Percentiles rank a stretch among this genome's conserved stretches.
These are phyloP conservation scores for Xylaria polymorpha DNA, from an alignment of 2,329 filamentous ascomycete species.

Conservation along the genomic window DNA sequence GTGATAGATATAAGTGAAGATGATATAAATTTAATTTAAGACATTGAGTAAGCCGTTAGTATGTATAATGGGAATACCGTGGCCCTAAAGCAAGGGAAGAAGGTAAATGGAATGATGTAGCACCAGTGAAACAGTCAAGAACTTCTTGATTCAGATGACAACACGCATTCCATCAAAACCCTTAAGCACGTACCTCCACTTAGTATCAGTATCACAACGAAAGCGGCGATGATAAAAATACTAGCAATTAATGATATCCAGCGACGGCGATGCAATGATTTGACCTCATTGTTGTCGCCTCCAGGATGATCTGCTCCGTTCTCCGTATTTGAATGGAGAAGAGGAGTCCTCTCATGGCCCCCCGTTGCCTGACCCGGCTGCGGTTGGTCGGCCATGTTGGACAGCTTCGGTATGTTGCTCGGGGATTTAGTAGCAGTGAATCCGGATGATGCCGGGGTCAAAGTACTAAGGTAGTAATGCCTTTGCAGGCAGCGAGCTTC, in stretches of 20 bases:
- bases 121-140: background rate
- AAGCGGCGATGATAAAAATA: slow-evolving; percentile 46
- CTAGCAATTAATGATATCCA: slow-evolving; percentile 49
- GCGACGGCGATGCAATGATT: slow-evolving; percentile 46
- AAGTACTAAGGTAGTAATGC: slow-evolving; percentile 1
- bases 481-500: slow-evolving; percentile 8
- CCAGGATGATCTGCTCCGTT: slow-evolving; percentile 22
- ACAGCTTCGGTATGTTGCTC: slow-evolving; percentile 17
- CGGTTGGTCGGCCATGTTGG: slow-evolving; percentile 30
- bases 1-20: background rate
- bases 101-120: background rate
- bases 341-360: slow-evolving; percentile 42
- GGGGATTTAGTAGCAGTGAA: background rate
- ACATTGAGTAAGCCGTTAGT: background rate
- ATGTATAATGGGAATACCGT: background rate
- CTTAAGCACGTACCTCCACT: slow-evolving; percentile 46
- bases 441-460: slow-evolving; percentile 9
- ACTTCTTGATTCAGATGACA: background rate
- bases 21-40: background rate
- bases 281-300: slow-evolving; percentile 36
- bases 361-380: slow-evolving; percentile 21
- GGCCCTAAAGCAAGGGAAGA: background rate
- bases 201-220: slow-evolving; percentile 48
- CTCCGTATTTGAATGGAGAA: slow-evolving; percentile 38
- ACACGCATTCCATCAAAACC: slow-evolving; percentile 12